phyloP scores from a whole-genome alignment of 768 basidiomycete species.

The Brasilioporus rufonigricans region DNA sequence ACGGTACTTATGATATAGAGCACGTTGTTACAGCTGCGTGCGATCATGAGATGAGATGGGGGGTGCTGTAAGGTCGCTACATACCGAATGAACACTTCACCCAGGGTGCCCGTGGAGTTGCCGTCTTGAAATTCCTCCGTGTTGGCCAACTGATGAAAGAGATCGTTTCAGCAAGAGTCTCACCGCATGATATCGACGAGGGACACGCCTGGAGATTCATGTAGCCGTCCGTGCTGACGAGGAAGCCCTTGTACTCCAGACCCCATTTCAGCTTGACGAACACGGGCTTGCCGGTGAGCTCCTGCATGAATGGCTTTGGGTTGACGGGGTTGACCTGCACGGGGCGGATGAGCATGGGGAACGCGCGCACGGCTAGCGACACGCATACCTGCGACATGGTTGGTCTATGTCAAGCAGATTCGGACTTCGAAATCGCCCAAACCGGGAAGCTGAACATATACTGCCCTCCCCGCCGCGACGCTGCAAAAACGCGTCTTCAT shows the following conservation, averaged over 20 bases:
- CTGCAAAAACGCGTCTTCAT: neutral
- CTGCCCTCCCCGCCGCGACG: too few relatives aligned
- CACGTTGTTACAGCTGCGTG: conserved; percentile 85
- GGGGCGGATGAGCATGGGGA: conserved; percentile 12
- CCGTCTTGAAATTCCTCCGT: conserved; percentile 98
- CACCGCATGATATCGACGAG: neutral
- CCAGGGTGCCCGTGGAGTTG: conserved; percentile 92
- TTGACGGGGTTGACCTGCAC: conserved; percentile 87
- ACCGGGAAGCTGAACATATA: conserved; percentile 4
- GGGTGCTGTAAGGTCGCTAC: conserved; percentile 21
- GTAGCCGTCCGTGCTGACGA: conserved; percentile 98
- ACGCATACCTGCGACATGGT: conserved; percentile 20
- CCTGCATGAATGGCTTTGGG: conserved; percentile 98
- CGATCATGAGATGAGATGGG: conserved; percentile 6
- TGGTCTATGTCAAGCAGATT: neutral
- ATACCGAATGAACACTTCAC: conserved; percentile 97
- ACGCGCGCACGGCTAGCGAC: neutral
- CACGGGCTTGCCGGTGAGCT: conserved; percentile 95
- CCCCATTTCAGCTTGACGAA: conserved; percentile 98
- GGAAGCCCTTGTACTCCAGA: conserved; percentile 97
- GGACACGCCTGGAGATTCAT: conserved; percentile 94
- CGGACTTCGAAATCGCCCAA: conserved; percentile 40
- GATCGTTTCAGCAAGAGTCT: neutral
- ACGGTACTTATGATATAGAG: conserved; percentile 85
- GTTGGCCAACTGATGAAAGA: conserved; percentile 76